phyloP scores from a whole-genome alignment of 2,329 filamentous ascomycete species.

The Penicillium sp. region DNA sequence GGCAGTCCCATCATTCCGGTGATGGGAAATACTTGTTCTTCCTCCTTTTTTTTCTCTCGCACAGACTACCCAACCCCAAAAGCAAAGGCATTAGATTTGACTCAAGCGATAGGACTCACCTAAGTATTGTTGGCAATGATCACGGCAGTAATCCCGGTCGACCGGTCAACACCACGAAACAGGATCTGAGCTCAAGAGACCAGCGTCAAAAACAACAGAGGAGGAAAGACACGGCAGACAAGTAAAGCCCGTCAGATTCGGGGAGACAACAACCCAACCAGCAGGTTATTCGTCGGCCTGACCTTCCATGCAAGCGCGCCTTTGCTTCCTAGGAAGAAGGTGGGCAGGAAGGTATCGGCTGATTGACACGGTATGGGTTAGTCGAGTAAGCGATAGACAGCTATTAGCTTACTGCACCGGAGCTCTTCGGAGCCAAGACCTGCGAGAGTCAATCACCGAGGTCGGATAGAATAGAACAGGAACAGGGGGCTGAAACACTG shows the following conservation, averaged over 20 bases:
- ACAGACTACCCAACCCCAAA: not conserved
- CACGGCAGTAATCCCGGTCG: not conserved
- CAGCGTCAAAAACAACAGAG: constrained; percentile 1
- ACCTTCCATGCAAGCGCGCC: constrained; percentile 10
- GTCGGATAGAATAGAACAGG: constrained; percentile 3
- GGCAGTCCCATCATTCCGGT: constrained; percentile 5
- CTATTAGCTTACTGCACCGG: constrained; percentile 10
- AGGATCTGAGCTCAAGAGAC: not conserved
- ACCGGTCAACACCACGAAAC: not conserved
- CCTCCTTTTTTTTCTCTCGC: not conserved
- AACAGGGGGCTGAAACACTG: constrained; percentile 13
- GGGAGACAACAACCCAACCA: constrained; percentile 7
- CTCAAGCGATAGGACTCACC: not conserved
- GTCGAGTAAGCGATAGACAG: constrained; percentile 10
- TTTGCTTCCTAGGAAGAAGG: constrained; percentile 1
- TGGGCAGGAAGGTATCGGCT: constrained; percentile 6
- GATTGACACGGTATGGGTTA: constrained; percentile 11
- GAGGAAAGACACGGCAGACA: constrained; percentile 3
- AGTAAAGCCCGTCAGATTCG: constrained; percentile 15
- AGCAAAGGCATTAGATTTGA: not conserved
- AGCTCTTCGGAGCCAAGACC: constrained; percentile 13
- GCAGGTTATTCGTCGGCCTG: constrained; percentile 13
- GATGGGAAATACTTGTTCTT: not conserved
- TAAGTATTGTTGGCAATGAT: not conserved
- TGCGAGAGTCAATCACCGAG: constrained; percentile 17